Base-by-base conservation (phyloP, 1,284 basidiomycete genomes). In the Ustilago curta region DNA sequence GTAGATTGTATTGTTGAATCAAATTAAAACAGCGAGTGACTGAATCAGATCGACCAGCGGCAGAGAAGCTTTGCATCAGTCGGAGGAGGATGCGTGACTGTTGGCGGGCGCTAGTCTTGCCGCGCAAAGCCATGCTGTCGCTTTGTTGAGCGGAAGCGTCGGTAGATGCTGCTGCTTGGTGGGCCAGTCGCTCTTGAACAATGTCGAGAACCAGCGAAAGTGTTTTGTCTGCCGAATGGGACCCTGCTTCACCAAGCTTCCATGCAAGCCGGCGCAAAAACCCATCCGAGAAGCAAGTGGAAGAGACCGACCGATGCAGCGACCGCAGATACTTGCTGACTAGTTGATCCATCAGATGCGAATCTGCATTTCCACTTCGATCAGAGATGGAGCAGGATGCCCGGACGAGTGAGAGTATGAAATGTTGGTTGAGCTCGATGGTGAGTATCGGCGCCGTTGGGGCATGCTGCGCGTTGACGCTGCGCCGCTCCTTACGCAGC, bases 11-110 rank as follows among this genome's bases (percentile, higher is more conserved):
- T 0, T 19, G 25, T 2, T 21, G 14, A 14, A 74, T 59, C 19
- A 57, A 8, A 3, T 50, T 45, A 27, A 74, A 74, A 35, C 57
- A 74, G 6, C 40, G 21, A 23, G 37, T 45, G 6, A 74, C 71
- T 3, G 25, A 21, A 14, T 70, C 31, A 1, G 16, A 49, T 2
- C 32, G 45, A 21, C 54, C 59, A 19, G 43, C 21, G 12, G 19
- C 45, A 0, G 58, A 52, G 16, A 54, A 65, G 31, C 53, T 50
- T 11, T 27, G n/a, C 68, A 70, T 70, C 14, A 70, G 54, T 14
- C 27, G 6, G 18, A 58, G 55, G n/a, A 61, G 16, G 19, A 42
- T n/a, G 19, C 16, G 27, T 12, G 25, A 42, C 4, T 37, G 35
- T 14, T 4, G 1, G 35, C 35, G 35, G 35, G 35, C 35, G 35